phyloP scores from a whole-genome alignment of 371 early-diverging fungal species.

The Mucor piriformis region DNA sequence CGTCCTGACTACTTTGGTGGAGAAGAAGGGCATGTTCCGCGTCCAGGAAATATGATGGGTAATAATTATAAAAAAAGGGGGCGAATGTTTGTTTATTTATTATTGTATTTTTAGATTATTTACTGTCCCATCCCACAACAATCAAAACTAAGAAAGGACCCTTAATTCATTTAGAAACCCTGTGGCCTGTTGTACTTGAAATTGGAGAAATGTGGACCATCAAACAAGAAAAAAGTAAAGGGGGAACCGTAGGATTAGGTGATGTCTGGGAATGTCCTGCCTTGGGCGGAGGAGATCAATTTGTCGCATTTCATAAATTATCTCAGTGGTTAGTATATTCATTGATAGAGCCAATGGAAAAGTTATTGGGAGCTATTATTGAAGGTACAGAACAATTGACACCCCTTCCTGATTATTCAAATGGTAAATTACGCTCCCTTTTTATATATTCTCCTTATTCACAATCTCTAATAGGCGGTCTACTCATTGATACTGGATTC shows the following conservation, averaged over 20 bases:
- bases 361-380: slow-evolving; percentile 64
- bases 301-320: slow-evolving; percentile 88
- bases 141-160: slow-evolving; percentile 48
- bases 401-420: slow-evolving; percentile 91
- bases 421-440: slow-evolving; percentile 62
- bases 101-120: slow-evolving; percentile 29
- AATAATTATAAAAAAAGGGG: slow-evolving; percentile 17
- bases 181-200: slow-evolving; percentile 80
- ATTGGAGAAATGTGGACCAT: slow-evolving; percentile 43
- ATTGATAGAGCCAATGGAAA: slow-evolving; percentile 81
- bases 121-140: slow-evolving; percentile 42
- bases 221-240: slow-evolving; percentile 45
- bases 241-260: slow-evolving; percentile 61
- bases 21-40: slow-evolving; percentile 41
- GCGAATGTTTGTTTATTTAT: not conserved
- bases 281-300: slow-evolving; percentile 28
- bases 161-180: slow-evolving; percentile 62
- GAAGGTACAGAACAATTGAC: slow-evolving; percentile 75
- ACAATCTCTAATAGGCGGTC: not conserved
- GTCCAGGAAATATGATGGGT: slow-evolving; percentile 88
- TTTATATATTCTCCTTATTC: slow-evolving; percentile 49
- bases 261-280: slow-evolving; percentile 82
- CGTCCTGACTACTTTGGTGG: slow-evolving; percentile 52
- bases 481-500: slow-evolving; percentile 45
- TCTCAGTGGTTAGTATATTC: slow-evolving; percentile 96